A percentile compares a stretch with the other conserved stretches of the same genome.
These are phyloP conservation scores for Vicia sativa DNA, from an alignment of 306 rosid genomes.

Conservation along the genomic window DNA sequence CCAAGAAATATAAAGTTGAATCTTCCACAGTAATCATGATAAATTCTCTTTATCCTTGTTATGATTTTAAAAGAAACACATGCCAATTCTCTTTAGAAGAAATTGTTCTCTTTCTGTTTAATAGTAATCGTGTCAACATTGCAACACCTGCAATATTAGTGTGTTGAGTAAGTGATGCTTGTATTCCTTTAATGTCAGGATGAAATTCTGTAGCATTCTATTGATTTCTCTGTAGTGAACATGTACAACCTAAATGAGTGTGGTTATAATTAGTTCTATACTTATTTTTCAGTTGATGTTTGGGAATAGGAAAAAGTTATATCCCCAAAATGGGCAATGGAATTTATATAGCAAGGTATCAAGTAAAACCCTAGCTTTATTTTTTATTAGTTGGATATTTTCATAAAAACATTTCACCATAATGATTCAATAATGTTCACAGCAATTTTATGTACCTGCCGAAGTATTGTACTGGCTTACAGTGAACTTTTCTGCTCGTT, in stretches of 20 bases:
- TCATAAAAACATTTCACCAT: not conserved
- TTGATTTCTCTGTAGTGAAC: too few species aligned
- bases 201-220: too few species aligned
- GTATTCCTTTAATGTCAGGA: too few species aligned
- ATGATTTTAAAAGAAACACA: too few species aligned
- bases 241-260: too few species aligned
- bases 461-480: conserved; percentile 75
- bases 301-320: conserved; percentile 81
- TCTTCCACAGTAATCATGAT: too few species aligned
- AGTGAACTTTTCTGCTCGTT: conserved; percentile 83
- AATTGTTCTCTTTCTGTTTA: too few species aligned
- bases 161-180: too few species aligned
- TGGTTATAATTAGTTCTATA: not conserved
- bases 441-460: conserved; percentile 68
- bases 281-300: conserved; percentile 60
- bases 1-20: conserved; percentile 75
- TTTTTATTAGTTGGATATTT: not conserved
- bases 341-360: conserved; percentile 85
- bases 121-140: too few species aligned
- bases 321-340: conserved; percentile 90
- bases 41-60: too few species aligned
- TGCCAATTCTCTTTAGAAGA: too few species aligned
- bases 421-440: conserved; percentile 8
- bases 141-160: too few species aligned
- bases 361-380: not conserved